Percentiles rank a stretch among this genome's conserved stretches.
Evolutionary conservation across 2,329 filamentous ascomycete species (phyloP).

Genomic region (Scopulariopsis brevicaulis): DNA sequence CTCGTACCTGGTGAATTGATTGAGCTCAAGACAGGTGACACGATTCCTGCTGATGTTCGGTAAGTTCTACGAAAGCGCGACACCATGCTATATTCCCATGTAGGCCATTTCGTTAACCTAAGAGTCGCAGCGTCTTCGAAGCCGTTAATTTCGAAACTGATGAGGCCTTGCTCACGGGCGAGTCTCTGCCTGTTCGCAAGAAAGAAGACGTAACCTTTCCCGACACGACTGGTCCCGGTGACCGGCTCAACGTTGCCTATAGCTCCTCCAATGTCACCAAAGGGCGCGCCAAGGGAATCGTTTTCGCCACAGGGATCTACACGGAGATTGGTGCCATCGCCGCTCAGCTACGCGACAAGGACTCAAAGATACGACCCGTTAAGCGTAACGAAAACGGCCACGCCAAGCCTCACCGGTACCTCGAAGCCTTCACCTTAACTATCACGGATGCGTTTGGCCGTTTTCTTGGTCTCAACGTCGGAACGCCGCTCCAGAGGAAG

Average conservation of each 20-base stretch:
- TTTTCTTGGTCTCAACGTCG: constrained; percentile 38
- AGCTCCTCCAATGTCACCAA: constrained; percentile 53
- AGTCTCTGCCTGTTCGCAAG: constrained; percentile 49
- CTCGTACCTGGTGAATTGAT: constrained; percentile 48
- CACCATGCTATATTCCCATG: too few relatives aligned
- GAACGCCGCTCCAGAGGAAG: constrained; percentile 59
- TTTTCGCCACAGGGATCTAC: constrained; percentile 48
- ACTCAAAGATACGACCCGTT: neutral
- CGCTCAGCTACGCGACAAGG: constrained; percentile 22
- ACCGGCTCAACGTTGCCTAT: constrained; percentile 51
- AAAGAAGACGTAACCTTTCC: constrained; percentile 29
- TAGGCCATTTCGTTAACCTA: too few relatives aligned
- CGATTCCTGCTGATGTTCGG: constrained; percentile 49
- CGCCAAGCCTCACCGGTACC: constrained; percentile 17
- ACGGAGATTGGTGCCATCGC: constrained; percentile 55
- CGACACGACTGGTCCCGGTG: constrained; percentile 33
- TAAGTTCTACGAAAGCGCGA: too few relatives aligned
- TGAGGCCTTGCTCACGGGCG: constrained; percentile 52
- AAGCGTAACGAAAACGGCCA: constrained; percentile 20
- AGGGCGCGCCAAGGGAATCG: constrained; percentile 46
- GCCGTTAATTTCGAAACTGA: constrained; percentile 59
- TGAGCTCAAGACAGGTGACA: constrained; percentile 42
- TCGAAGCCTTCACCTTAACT: constrained; percentile 24
- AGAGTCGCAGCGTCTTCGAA: too few relatives aligned
- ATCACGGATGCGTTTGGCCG: constrained; percentile 23